A percentile compares a stretch with the other conserved stretches of the same genome.
Evolutionary conservation across 1,139 yeast species (phyloP).

Genomic region (Yarrowia galli): DNA sequence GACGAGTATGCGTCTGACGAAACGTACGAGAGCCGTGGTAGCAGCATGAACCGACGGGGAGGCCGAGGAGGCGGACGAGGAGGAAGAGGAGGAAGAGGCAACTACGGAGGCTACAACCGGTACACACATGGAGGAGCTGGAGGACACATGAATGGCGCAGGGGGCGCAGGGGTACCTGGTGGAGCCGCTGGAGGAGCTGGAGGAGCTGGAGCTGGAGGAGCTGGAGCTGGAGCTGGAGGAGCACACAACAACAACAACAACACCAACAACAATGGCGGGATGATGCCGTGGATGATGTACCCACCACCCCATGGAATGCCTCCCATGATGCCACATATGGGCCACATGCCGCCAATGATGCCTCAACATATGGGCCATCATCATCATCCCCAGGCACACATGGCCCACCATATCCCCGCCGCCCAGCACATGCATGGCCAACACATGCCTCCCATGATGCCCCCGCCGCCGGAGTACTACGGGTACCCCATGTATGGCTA

Average conservation of each 20-base stretch:
- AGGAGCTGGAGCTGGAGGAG: not conserved
- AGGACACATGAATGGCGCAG: conserved; percentile 8
- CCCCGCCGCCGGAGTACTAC: conserved; percentile 31
- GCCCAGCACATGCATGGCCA: conserved; percentile 8
- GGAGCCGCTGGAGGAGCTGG: not conserved
- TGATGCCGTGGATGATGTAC: conserved; percentile 37
- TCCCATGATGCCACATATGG: conserved; percentile 31
- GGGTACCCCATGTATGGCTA: conserved; percentile 21
- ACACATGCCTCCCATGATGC: conserved; percentile 29
- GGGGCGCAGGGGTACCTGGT: too few species aligned
- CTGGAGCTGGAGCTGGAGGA: not conserved
- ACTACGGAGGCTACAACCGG: conserved; percentile 17
- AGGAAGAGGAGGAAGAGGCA: conserved; percentile 1
- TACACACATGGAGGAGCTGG: too few species aligned
- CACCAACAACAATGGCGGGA: conserved; percentile 8
- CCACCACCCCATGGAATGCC: conserved; percentile 36
- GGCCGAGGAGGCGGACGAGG: conserved; percentile 13
- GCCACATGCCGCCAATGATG: conserved; percentile 33
- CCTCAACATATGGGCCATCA: not conserved
- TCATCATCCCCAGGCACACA: not conserved
- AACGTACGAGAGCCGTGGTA: conserved; percentile 30
- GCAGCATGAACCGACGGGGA: conserved; percentile 35
- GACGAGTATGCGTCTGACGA: conserved; percentile 43
- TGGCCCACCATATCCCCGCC: not conserved
- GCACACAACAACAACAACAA: too few species aligned